These are phyloP conservation scores for Aspergillus asperescens DNA, from an alignment of 495 filamentous ascomycete species.

Conservation along the genomic window DNA sequence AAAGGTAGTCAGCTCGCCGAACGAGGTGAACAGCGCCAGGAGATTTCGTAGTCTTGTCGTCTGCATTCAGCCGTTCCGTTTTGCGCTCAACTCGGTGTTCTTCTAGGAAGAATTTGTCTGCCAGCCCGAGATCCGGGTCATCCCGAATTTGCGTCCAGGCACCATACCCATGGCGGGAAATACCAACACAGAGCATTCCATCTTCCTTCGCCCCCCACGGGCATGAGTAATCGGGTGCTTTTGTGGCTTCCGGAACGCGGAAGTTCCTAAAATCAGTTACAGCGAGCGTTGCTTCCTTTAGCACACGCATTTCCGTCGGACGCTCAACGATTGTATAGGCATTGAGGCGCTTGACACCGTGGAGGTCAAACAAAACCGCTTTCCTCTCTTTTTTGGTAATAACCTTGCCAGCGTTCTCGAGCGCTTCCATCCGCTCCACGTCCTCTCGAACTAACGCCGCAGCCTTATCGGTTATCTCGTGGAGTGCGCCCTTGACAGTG, in stretches of 20 bases:
- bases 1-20: slow-evolving; percentile 86
- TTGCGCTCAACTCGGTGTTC: slow-evolving; percentile 98
- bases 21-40: slow-evolving; percentile 95
- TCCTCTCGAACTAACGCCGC: slow-evolving; percentile 66
- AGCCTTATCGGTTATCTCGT: slow-evolving; percentile 69
- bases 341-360: slow-evolving; percentile 87
- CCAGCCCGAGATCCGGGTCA: slow-evolving; percentile 77
- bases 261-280: slow-evolving; percentile 67
- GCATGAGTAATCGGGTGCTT: slow-evolving; percentile 79
- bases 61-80: slow-evolving; percentile 74
- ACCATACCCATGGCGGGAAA: slow-evolving; percentile 87
- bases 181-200: slow-evolving; percentile 93
- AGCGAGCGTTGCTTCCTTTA: slow-evolving; percentile 63
- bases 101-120: slow-evolving; percentile 93
- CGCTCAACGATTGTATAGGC: slow-evolving; percentile 90
- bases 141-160: slow-evolving; percentile 91
- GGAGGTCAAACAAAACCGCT: slow-evolving; percentile 88
- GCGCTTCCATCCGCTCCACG: slow-evolving; percentile 48
- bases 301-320: slow-evolving; percentile 76
- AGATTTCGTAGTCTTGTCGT: slow-evolving; percentile 74
- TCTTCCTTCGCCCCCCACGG: slow-evolving; percentile 90
- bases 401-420: slow-evolving; percentile 65
- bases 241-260: slow-evolving; percentile 84
- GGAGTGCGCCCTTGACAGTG: slow-evolving; percentile 62
- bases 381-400: slow-evolving; percentile 95